Evolutionary conservation across 2,329 filamentous ascomycete genomes (phyloP), one percentile per base, ranked within the genome.

Genomic region (Hypoxylon rubiginosum): DNA sequence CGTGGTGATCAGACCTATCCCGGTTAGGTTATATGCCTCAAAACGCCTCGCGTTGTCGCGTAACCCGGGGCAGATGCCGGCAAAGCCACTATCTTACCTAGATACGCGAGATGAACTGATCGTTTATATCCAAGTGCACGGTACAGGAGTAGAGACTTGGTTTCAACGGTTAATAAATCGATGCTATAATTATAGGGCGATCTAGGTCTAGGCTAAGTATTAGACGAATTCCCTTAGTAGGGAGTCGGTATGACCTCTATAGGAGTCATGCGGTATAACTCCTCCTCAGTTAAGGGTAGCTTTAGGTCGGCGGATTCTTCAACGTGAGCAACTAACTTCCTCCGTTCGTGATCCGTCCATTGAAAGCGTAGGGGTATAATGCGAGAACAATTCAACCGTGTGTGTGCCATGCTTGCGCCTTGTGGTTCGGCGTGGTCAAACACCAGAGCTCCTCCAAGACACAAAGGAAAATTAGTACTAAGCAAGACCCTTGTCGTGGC

Each of bases 321-420:
- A 52, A 61, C 62, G 30, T 57, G 39, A 58, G 19, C 49, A 58
- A 26, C 36, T 45, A 32, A 39, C 55, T 61, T 56, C 36, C 58
- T 65, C 46, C 58, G 41, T 59, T 62, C 58, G 57, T 69, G 8
- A 64, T 66, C 55, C 63, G 63, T 69, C 52, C 65, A 39, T 70
- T 62, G 68, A 71, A 71, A 71, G 68, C 72, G 68, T 71, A 72
- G 67, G 72, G 67, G 72, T 75, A 75, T 75, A 75, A 69, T 74
- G 73, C 71, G 64, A 55, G 58, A 63, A 68, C 41, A 64, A 49
- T 68, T 53, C 61, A 66, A 51, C 64, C 49, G 55, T 56, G n/a
- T 26, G 28, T 62, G 56, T 63, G 49, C 56, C 57, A 60, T 58
- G 67, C 61, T 41, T 58, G 49, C 52, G 50, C 64, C 58, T 58